Percentiles rank a stretch among this genome's conserved stretches.
Evolutionary conservation across 2,329 filamentous ascomycete genomes (phyloP).

Genomic region (Didymellaceae sp.): DNA sequence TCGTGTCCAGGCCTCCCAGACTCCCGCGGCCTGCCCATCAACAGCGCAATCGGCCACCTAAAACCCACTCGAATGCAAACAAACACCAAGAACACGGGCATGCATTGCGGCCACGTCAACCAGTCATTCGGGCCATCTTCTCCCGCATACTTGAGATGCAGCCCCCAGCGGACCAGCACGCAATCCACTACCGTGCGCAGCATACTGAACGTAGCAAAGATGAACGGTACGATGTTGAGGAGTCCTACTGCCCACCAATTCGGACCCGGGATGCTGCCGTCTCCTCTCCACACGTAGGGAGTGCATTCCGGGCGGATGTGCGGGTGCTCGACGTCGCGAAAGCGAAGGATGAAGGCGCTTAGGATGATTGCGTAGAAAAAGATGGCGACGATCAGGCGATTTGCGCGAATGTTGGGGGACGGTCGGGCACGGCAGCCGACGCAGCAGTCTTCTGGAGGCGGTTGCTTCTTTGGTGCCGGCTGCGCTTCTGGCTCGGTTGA

Average conservation of each 20-base stretch:
- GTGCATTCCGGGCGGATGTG: background rate
- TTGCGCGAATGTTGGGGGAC: constrained; percentile 16
- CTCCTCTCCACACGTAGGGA: background rate
- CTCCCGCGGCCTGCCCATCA: constrained; percentile 15
- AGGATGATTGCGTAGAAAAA: constrained; percentile 14
- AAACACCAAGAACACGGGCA: constrained; percentile 11
- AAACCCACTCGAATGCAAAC: constrained; percentile 1
- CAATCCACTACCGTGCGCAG: constrained; percentile 21
- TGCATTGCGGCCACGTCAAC: constrained; percentile 16
- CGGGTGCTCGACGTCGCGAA: constrained; percentile 7
- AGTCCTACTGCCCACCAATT: constrained; percentile 19
- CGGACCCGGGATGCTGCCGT: background rate
- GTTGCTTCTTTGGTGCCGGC: background rate
- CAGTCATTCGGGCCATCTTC: background rate
- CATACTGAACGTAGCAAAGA: constrained; percentile 18
- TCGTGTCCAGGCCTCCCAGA: background rate
- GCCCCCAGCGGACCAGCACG: constrained; percentile 18
- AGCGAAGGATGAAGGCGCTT: constrained; percentile 20
- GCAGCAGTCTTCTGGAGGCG: background rate
- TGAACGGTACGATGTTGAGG: constrained; percentile 23
- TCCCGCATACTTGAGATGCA: constrained; percentile 7
- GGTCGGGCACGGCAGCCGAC: constrained; percentile 3
- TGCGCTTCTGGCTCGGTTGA: background rate
- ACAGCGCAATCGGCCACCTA: constrained; percentile 5
- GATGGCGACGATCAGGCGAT: constrained; percentile 17